These are phyloP conservation scores for Aspergillus fijiensis DNA, from an alignment of 2,329 filamentous ascomycete species.

Conservation along the genomic window DNA sequence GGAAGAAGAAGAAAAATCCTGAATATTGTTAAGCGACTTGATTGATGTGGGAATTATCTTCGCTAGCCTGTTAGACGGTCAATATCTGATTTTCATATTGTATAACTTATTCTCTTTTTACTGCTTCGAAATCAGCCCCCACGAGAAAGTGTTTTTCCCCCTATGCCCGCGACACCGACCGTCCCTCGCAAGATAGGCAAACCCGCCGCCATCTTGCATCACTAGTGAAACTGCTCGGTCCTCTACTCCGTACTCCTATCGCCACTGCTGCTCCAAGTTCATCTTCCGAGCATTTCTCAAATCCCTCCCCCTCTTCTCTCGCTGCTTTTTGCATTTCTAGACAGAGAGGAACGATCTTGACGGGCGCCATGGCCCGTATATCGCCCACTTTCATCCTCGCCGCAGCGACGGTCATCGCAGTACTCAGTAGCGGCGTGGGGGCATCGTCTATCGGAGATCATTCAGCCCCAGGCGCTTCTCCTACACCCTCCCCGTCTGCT, in stretches of 20 bases:
- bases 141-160: not conserved
- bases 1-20: not conserved
- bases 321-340: not conserved
- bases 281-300: not conserved
- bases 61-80: too few species aligned
- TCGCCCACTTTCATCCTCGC: slow-evolving; percentile 1
- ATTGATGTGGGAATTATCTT: too few species aligned
- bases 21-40: not conserved
- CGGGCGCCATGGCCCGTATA: slow-evolving; percentile 9
- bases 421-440: slow-evolving; percentile 12
- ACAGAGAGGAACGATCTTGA: not conserved
- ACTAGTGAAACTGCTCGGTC: slow-evolving; percentile 2
- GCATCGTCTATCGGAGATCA: slow-evolving; percentile 15
- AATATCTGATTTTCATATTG: too few species aligned
- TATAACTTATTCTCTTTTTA: too few species aligned
- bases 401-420: slow-evolving; percentile 10
- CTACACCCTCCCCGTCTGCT: slow-evolving; percentile 22
- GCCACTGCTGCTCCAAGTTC: not conserved
- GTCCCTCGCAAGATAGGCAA: slow-evolving; percentile 9
- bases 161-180: slow-evolving; percentile 9
- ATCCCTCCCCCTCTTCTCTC: not conserved
- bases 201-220: slow-evolving; percentile 5
- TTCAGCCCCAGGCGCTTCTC: slow-evolving; percentile 13
- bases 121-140: too few species aligned
- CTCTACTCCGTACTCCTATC: not conserved